A percentile compares a stretch with the other conserved stretches of the same genome.
Evolutionary conservation across 2,329 filamentous ascomycete species (phyloP).

Genomic region (Fusarium scirpi): DNA sequence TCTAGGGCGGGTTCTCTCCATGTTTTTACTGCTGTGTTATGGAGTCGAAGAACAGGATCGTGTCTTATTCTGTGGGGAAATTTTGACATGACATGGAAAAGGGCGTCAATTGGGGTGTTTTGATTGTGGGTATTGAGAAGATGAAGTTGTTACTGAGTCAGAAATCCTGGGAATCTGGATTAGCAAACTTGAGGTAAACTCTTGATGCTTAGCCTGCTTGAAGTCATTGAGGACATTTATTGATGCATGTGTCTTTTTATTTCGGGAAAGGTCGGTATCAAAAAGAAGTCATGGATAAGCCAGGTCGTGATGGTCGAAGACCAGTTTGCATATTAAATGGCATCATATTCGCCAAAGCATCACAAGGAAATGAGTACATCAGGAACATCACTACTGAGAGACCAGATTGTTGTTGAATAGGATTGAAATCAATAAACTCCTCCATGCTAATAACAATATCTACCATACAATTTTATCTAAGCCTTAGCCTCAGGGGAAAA

Average conservation of each 20-base stretch:
- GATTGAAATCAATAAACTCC: background rate
- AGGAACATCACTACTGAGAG: too few species aligned
- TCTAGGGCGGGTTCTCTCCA: slow-evolving; percentile 24
- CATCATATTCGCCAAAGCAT: background rate
- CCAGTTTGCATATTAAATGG: rapidly evolving
- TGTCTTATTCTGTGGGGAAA: slow-evolving; percentile 1
- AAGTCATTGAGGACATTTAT: too few species aligned
- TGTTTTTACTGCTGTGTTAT: slow-evolving; percentile 4
- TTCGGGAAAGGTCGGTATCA: too few species aligned
- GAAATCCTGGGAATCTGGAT: background rate
- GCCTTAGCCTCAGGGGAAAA: slow-evolving; percentile 21
- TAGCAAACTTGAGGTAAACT: too few species aligned
- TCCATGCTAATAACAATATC: slow-evolving; percentile 18
- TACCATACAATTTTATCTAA: background rate
- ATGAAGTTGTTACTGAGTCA: background rate
- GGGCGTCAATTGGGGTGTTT: slow-evolving; percentile 9
- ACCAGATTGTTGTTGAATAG: rapidly evolving
- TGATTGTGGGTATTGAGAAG: background rate
- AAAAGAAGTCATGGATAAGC: too few species aligned
- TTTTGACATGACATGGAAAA: slow-evolving; percentile 15
- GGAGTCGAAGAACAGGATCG: background rate
- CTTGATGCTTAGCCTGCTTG: too few species aligned
- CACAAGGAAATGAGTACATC: rapidly evolving
- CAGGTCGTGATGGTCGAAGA: too few species aligned
- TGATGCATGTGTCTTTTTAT: too few species aligned